Percentiles rank a stretch among this genome's conserved stretches.
Evolutionary conservation across 2,329 filamentous ascomycete species (phyloP).

Genomic region (Cadophora luteo-olivacea): DNA sequence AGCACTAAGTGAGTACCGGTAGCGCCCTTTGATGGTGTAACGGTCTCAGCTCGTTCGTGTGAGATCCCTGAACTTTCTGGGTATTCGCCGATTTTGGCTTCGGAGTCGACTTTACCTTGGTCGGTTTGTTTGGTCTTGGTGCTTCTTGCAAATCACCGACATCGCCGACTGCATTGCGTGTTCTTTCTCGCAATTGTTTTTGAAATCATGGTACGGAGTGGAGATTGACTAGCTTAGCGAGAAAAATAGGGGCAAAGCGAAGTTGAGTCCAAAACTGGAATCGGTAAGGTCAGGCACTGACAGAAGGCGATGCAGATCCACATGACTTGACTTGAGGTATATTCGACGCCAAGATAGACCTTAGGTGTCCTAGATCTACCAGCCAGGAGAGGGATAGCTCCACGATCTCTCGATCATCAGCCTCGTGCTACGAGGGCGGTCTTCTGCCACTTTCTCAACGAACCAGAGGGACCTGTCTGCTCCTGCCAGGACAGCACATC

Average conservation of each 20-base stretch:
- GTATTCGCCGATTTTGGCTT: background rate
- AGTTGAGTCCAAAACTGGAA: background rate
- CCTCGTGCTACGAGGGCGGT: conserved; percentile 10
- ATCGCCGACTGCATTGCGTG: conserved; percentile 7
- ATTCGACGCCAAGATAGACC: background rate
- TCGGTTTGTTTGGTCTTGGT: background rate
- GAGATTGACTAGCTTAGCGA: conserved; percentile 5
- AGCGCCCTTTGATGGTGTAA: background rate
- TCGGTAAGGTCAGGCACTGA: background rate
- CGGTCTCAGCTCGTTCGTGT: background rate
- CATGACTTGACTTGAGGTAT: conserved; percentile 1
- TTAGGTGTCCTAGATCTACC: conserved; percentile 7
- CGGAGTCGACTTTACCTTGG: background rate
- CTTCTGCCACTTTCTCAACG: conserved; percentile 9
- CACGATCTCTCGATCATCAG: conserved; percentile 1
- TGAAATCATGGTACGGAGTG: background rate
- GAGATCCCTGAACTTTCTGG: background rate
- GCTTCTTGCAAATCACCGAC: background rate
- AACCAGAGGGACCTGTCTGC: background rate
- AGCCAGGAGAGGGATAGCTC: background rate
- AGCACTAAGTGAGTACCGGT: background rate
- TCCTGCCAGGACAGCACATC: conserved; percentile 18
- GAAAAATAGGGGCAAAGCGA: conserved; percentile 12
- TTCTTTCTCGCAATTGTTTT: background rate
- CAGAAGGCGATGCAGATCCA: background rate